Percentiles rank a stretch among this genome's conserved stretches.
Conservation (phyloP, 495 filamentous ascomycete genomes). For the Aspergillus affinis region DNA sequence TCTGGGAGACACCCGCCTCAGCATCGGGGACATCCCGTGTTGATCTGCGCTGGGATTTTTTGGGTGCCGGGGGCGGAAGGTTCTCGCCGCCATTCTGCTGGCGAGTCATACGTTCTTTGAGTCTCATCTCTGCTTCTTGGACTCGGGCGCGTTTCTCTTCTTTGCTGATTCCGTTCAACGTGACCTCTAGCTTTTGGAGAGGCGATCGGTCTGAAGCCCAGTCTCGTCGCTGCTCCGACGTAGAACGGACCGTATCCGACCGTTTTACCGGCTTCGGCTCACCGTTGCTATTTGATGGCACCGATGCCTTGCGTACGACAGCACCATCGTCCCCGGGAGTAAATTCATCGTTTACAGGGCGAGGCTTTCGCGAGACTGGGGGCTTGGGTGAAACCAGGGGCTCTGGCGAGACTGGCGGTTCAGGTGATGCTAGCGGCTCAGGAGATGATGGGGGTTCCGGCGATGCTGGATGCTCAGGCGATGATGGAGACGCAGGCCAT, state of each 20-base stretch:
- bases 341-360: background rate
- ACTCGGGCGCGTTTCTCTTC: constrained; percentile 82
- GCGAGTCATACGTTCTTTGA: constrained; percentile 49
- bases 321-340: background rate
- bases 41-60: constrained; percentile 1
- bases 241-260: constrained; percentile 40
- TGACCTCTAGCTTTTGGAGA: constrained; percentile 85
- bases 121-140: constrained; percentile 70
- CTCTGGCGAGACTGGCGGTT: background rate
- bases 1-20: background rate
- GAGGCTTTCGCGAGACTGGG: background rate
- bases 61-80: constrained; percentile 13
- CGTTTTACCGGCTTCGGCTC: constrained; percentile 27
- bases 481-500: no score
- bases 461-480: no score
- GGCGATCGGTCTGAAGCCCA: constrained; percentile 82
- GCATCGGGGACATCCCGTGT: background rate
- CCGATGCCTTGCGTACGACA: background rate
- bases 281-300: constrained; percentile 10
- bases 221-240: constrained; percentile 33
- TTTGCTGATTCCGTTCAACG: constrained; percentile 84
- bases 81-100: constrained; percentile 29
- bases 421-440: background rate
- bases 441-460: no score
- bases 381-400: background rate